These are phyloP conservation scores for Antarctomyces pellizariae DNA, from an alignment of 495 filamentous ascomycete species.

Conservation along the genomic window DNA sequence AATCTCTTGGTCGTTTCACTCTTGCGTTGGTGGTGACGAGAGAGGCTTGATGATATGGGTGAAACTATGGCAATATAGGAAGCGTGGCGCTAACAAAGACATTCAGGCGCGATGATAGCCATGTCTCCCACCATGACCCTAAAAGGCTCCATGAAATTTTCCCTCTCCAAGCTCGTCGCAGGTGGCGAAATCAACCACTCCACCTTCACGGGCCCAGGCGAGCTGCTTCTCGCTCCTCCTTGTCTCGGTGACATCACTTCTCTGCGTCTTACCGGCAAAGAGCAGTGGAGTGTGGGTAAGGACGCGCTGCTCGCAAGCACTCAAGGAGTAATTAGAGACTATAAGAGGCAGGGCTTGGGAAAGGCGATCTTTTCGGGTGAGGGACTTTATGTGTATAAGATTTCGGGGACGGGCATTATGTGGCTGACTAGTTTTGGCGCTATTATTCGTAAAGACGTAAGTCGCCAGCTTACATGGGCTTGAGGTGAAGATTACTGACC, in stretches of 20 bases:
- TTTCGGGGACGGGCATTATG: constrained; percentile 51
- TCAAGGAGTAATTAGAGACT: constrained; percentile 55
- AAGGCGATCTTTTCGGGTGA: constrained; percentile 91
- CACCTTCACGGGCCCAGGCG: constrained; percentile 74
- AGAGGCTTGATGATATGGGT: neutral
- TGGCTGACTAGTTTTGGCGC: constrained; percentile 89
- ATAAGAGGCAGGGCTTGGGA: constrained; percentile 64
- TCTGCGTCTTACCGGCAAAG: constrained; percentile 40
- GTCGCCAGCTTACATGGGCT: constrained; percentile 12
- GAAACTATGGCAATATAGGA: neutral
- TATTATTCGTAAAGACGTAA: constrained; percentile 84
- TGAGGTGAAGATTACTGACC: constrained; percentile 8
- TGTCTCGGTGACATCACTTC: constrained; percentile 71
- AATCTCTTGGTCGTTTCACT: neutral
- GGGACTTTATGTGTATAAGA: constrained; percentile 77
- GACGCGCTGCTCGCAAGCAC: constrained; percentile 64
- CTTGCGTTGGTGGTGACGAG: neutral
- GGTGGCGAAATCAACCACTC: constrained; percentile 64
- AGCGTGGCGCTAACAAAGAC: neutral
- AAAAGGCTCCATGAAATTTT: constrained; percentile 58
- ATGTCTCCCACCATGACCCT: constrained; percentile 79
- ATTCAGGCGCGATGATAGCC: constrained; percentile 62
- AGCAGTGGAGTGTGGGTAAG: constrained; percentile 59
- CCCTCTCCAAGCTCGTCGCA: constrained; percentile 60
- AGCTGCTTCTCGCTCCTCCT: constrained; percentile 60